Conservation (phyloP, 2,329 filamentous ascomycete genomes). For the Trichoderma koningiopsis region DNA sequence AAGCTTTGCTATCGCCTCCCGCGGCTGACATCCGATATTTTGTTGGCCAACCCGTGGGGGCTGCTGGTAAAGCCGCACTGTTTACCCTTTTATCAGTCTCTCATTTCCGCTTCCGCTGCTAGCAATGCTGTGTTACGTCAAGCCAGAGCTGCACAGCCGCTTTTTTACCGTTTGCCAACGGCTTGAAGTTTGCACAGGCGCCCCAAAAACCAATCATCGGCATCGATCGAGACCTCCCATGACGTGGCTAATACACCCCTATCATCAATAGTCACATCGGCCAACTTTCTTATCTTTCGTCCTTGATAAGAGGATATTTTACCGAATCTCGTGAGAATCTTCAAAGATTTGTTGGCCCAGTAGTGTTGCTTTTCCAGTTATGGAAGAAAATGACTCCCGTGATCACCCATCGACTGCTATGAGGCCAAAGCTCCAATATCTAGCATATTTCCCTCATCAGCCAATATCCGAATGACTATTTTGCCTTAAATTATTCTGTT, state of each 20-base stretch:
- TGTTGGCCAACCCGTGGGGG: slow-evolving; percentile 7
- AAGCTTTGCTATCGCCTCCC: background rate
- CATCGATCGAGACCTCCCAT: background rate
- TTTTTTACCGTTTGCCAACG: background rate
- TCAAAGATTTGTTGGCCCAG: background rate
- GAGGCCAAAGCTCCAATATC: slow-evolving; percentile 9
- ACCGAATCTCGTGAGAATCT: background rate
- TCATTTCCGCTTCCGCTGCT: background rate
- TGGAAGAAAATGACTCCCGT: background rate
- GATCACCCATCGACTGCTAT: slow-evolving; percentile 8
- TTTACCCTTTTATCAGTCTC: background rate
- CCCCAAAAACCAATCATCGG: background rate
- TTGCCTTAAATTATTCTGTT: background rate
- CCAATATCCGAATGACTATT: background rate
- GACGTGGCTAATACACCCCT: background rate
- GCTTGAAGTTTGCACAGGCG: too few relatives aligned
- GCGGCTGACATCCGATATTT: background rate
- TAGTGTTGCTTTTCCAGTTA: background rate
- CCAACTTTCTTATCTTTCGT: background rate
- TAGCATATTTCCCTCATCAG: slow-evolving; percentile 18
- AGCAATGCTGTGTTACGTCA: background rate
- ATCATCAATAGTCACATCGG: background rate
- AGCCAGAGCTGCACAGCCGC: background rate
- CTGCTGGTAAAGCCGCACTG: background rate
- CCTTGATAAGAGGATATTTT: background rate